Evolutionary conservation across 345 rosid species (phyloP).

Genomic region (Arabidopsis thaliana): TAIR10.1 NC_003076.8:25038501-25039000

Average conservation of each 20-base stretch:
- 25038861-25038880: constrained; percentile 26
- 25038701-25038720: neutral
- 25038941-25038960: neutral
- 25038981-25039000: neutral
- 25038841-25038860: constrained; percentile 15
- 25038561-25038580: neutral
- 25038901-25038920: constrained; percentile 4
- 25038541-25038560: neutral
- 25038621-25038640: neutral
- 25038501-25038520: neutral
- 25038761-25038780: neutral
- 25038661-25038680: neutral
- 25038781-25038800: neutral
- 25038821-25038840: neutral
- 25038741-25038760: neutral
- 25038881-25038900: constrained; percentile 3
- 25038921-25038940: neutral
- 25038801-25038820: neutral
- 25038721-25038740: neutral
- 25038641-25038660: neutral
- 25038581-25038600: neutral
- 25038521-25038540: neutral
- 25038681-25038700: neutral
- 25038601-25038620: neutral
- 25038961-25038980: neutral